Conservation (phyloP, 495 filamentous ascomycete genomes). For the Aspergillus sparsus region DNA sequence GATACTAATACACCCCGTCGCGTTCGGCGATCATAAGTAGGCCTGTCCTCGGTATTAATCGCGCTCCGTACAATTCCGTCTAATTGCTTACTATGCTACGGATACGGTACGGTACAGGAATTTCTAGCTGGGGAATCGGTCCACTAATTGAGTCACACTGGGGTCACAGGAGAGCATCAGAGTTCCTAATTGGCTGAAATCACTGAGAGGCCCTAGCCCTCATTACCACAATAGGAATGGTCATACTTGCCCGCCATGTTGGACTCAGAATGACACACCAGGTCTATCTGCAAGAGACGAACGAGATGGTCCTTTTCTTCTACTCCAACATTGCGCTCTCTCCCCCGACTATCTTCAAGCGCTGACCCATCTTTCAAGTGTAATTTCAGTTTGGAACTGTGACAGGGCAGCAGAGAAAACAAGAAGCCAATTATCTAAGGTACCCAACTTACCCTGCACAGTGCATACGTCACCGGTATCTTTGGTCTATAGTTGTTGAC, state of each 20-base stretch:
- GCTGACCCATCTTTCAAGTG: too few species aligned
- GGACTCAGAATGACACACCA: neutral
- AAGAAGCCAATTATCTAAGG: too few species aligned
- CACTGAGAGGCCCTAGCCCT: neutral
- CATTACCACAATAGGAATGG: neutral
- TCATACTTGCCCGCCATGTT: neutral
- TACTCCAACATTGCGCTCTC: too few species aligned
- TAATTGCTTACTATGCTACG: neutral
- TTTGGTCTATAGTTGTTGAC: too few species aligned
- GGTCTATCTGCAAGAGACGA: too few species aligned
- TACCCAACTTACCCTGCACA: too few species aligned
- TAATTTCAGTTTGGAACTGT: too few species aligned
- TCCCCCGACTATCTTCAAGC: too few species aligned
- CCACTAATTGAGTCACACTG: conserved; percentile 20
- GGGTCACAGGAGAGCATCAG: conserved; percentile 5
- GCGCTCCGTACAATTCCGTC: neutral
- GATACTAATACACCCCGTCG: conserved; percentile 19
- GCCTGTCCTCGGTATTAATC: neutral
- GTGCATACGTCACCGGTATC: too few species aligned
- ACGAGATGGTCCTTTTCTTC: too few species aligned
- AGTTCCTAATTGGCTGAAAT: conserved; percentile 10
- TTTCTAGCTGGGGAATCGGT: neutral
- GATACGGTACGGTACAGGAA: conserved; percentile 4
- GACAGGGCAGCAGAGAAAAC: too few species aligned
- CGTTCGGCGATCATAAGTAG: conserved; percentile 10